phyloP scores from a whole-genome alignment of 208 protist genomes.

The Cochliopodium minus region DNA sequence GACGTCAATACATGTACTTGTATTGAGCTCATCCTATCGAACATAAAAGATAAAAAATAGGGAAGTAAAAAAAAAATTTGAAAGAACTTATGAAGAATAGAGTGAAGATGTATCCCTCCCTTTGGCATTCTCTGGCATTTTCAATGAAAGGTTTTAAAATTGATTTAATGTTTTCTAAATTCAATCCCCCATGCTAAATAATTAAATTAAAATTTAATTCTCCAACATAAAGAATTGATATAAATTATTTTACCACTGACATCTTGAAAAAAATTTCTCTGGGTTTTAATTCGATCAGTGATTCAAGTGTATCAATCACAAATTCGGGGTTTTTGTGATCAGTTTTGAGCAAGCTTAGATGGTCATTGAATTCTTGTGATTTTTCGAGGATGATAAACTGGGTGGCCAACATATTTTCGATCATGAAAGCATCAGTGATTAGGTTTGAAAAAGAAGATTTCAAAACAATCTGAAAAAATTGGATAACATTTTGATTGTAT shows the following conservation, averaged over 20 bases:
- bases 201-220: constrained; percentile 21
- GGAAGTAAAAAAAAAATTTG: constrained; percentile 23
- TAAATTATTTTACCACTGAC: constrained; percentile 10
- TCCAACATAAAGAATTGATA: not conserved
- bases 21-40: constrained; percentile 38
- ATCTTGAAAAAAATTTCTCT: not conserved
- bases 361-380: not conserved
- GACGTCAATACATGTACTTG: constrained; percentile 7
- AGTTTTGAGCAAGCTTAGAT: not conserved
- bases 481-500: too few species aligned
- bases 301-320: not conserved
- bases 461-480: too few species aligned
- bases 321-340: not conserved
- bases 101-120: not conserved
- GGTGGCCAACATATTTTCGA: too few species aligned
- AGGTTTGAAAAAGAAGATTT: too few species aligned
- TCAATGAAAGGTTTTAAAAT: constrained; percentile 1
- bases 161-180: constrained; percentile 8
- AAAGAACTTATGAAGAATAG: constrained; percentile 2
- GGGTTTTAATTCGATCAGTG: not conserved
- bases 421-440: too few species aligned
- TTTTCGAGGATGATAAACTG: too few species aligned
- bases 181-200: constrained; percentile 26
- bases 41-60: too few species aligned
- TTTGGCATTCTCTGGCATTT: not conserved